Conservation (phyloP, 1,284 basidiomycete genomes). For the Rhodofomes roseus region DNA sequence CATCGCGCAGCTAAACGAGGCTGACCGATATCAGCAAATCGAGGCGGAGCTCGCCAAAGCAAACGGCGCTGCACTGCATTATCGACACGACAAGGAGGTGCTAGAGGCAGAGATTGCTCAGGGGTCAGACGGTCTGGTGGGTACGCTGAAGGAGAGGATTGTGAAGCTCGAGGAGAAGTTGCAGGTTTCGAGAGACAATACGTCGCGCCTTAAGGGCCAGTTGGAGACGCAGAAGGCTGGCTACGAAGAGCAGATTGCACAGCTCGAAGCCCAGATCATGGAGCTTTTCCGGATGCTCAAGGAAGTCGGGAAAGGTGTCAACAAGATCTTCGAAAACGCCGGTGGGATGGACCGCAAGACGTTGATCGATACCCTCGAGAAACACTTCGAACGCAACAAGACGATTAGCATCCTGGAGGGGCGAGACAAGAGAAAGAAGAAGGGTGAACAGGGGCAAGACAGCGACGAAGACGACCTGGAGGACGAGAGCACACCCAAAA, state of each 20-base stretch:
- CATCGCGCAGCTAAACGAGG: constrained; percentile 89
- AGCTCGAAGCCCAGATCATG: constrained; percentile 90
- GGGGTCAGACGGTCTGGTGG: constrained; percentile 82
- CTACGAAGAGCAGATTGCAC: constrained; percentile 85
- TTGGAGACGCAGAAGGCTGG: constrained; percentile 77
- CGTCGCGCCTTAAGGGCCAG: constrained; percentile 72
- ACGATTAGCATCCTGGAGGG: constrained; percentile 88
- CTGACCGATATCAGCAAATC: constrained; percentile 79
- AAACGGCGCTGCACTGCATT: constrained; percentile 57
- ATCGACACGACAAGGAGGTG: constrained; percentile 70
- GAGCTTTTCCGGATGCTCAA: constrained; percentile 93
- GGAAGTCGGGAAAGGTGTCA: constrained; percentile 75
- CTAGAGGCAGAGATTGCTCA: constrained; percentile 80
- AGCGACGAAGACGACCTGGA: constrained; percentile 21
- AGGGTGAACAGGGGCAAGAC: constrained; percentile 21
- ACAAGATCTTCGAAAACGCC: constrained; percentile 64
- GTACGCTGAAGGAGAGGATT: constrained; percentile 75
- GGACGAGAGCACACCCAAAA: constrained; percentile 42
- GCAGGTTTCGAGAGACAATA: constrained; percentile 73
- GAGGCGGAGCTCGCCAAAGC: constrained; percentile 76
- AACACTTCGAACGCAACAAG: constrained; percentile 80
- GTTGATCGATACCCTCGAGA: constrained; percentile 79
- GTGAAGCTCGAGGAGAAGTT: constrained; percentile 80
- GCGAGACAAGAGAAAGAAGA: constrained; percentile 36
- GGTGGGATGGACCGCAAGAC: constrained; percentile 75